A percentile compares a stretch with the other conserved stretches of the same genome.
Conservation (phyloP, 208 protist species). For the Acanthamoeba lenticulata region DNA sequence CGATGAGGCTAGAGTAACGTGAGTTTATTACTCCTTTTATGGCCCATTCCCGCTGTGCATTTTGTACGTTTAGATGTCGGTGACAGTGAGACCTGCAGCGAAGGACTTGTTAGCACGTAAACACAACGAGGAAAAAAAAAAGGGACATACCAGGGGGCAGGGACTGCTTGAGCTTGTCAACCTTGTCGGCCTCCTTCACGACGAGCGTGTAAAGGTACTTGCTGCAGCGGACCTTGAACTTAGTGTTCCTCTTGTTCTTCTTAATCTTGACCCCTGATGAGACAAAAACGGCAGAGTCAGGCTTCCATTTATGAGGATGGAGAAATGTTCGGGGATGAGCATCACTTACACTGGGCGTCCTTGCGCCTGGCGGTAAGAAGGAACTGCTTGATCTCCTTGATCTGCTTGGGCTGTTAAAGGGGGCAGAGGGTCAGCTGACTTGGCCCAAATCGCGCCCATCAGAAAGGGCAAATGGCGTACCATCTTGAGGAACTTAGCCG, state of each 20-base stretch:
- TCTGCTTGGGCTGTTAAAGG: slow-evolving; percentile 81
- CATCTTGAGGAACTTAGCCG: slow-evolving; percentile 34
- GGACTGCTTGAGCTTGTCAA: slow-evolving; percentile 85
- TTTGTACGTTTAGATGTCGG: slow-evolving; percentile 56
- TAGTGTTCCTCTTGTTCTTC: slow-evolving; percentile 82
- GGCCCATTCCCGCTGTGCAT: background rate
- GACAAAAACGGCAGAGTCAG: background rate
- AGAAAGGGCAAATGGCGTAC: background rate
- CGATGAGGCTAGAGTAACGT: background rate
- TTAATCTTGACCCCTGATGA: slow-evolving; percentile 83
- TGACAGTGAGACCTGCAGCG: background rate
- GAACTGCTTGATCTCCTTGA: slow-evolving; percentile 88
- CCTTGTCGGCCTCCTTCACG: slow-evolving; percentile 83
- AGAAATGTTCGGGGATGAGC: background rate
- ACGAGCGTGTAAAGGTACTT: slow-evolving; percentile 85
- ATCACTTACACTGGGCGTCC: slow-evolving; percentile 78
- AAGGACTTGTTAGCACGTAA: background rate
- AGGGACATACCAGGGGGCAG: slow-evolving; percentile 79
- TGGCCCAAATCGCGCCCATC: too few relatives aligned
- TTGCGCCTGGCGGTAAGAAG: slow-evolving; percentile 82
- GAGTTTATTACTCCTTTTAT: slow-evolving; percentile 50
- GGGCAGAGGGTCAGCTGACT: too few relatives aligned
- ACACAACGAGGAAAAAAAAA: background rate
- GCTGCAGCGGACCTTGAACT: slow-evolving; percentile 88
- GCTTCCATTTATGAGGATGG: background rate